Evolutionary conservation across 257 asterid genomes (phyloP), one percentile per base, ranked within the genome.

Genomic region (Capsicum baccatum): DNA sequence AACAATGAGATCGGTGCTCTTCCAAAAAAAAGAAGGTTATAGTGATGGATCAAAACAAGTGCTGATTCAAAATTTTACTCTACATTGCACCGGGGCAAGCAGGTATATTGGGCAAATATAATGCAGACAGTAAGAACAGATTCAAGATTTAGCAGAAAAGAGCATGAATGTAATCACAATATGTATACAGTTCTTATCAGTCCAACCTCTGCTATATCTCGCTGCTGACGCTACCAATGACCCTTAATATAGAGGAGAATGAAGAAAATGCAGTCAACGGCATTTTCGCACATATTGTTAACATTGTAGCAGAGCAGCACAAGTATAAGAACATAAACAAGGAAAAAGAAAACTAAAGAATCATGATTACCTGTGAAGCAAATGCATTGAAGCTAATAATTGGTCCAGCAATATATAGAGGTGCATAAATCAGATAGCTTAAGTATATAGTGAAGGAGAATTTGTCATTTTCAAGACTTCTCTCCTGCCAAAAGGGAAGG

Each of bases 361-460:
- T 33, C 80, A 67, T 11, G n/a, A 26, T 26, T 81, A 96, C 99
- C 98, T 96, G 99, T 9, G 98, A 90, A 87, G 92, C 96, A 95
- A 96, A 94, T 81, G 98, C 99, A 71, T 94, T 96, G 95, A 96
- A 96, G 92, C 95, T 94, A 85, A 96, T 87, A 86, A 96, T 94
- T 54, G 99, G 99, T 86, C 99, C 99, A 84, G 99, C 98, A 88
- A 96, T 90, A 87, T 96, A 96, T 70, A 96, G 98, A 47, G 99
- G 99, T n/a, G 98, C 97, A 84, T 93, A 96, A 52, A 90, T 86
- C 92, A 96, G 91, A 89, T 96, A 96, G 86, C 97, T 93, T 89
- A 96, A 86, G 94, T 96, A 96, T 74, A 89, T 87, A 52, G 91
- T 87, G 86, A 93, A 92, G 48, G 98, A 93, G 90, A 90, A 94